A percentile compares a stretch with the other conserved stretches of the same genome.
Conservation (phyloP, 2,329 filamentous ascomycete species). For the Verticillium nubilum region DNA sequence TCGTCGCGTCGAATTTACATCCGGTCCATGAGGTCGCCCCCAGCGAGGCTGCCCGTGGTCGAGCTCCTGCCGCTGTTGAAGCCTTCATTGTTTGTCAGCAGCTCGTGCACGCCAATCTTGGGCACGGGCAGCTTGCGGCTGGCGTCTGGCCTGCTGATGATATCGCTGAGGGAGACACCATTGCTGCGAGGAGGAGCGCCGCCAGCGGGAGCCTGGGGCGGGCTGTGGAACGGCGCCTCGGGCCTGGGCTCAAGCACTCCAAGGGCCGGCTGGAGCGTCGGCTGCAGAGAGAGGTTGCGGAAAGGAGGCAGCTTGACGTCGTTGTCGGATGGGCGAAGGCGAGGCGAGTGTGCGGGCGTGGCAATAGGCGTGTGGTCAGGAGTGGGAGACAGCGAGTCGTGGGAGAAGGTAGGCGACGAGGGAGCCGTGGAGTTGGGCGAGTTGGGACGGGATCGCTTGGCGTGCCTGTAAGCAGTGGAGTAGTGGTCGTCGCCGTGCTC, state of each 20-base stretch:
- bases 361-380: conserved; percentile 98
- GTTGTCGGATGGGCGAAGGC: conserved; percentile 72
- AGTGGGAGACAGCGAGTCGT: conserved; percentile 91
- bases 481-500: conserved; percentile 76
- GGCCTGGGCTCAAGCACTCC: conserved; percentile 54
- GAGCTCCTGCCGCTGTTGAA: conserved; percentile 75
- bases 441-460: conserved; percentile 87
- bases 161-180: conserved; percentile 82
- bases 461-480: conserved; percentile 58
- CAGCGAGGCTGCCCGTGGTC: conserved; percentile 70
- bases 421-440: conserved; percentile 94
- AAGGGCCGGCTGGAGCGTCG: conserved; percentile 49
- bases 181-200: conserved; percentile 41
- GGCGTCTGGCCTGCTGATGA: conserved; percentile 84
- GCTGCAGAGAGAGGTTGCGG: conserved; percentile 54
- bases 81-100: conserved; percentile 61
- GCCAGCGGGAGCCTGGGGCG: conserved; percentile 47
- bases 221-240: conserved; percentile 33
- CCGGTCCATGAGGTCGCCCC: conserved; percentile 60
- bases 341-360: conserved; percentile 90
- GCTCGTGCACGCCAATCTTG: conserved; percentile 83
- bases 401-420: conserved; percentile 92
- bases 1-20: conserved; percentile 22
- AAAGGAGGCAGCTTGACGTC: conserved; percentile 80
- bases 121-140: conserved; percentile 86